These are phyloP conservation scores for Artomyces pyxidatus DNA, from an alignment of 768 basidiomycete species.

Conservation along the genomic window DNA sequence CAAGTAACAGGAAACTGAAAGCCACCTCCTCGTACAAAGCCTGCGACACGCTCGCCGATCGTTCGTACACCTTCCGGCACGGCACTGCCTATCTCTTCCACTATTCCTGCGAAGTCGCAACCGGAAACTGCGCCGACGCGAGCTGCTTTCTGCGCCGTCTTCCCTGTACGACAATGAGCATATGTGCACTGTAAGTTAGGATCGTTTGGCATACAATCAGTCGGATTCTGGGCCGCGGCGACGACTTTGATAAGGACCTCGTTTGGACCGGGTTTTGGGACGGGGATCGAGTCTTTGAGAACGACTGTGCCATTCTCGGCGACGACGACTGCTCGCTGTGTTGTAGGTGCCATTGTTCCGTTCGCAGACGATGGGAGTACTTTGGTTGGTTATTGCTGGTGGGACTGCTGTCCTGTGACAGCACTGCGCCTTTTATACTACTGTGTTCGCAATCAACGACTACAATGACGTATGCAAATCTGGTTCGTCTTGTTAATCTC, in stretches of 20 bases:
- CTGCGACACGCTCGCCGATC: conserved; percentile 22
- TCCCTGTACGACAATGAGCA: background rate
- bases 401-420: no score
- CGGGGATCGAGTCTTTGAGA: conserved; percentile 3
- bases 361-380: no score
- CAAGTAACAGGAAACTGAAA: background rate
- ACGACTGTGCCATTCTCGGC: conserved; percentile 3
- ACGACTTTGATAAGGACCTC: conserved; percentile 16
- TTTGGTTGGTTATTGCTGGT: no score
- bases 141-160: background rate
- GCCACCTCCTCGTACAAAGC: conserved; percentile 20
- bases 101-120: conserved; percentile 21
- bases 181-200: background rate
- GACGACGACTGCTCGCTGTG: conserved; percentile 1
- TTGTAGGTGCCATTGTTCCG: conserved; percentile 7
- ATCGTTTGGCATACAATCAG: conserved; percentile 15
- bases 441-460: no score
- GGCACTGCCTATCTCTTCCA: conserved; percentile 16
- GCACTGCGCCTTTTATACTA: no score
- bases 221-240: conserved; percentile 27
- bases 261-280: conserved; percentile 7
- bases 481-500: no score
- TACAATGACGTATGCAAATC: no score
- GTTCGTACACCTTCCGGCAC: conserved; percentile 10
- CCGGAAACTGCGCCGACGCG: conserved; percentile 17